Conservation (phyloP, 192 early-diverging fungal genomes). For the Coemansia sp. region DNA sequence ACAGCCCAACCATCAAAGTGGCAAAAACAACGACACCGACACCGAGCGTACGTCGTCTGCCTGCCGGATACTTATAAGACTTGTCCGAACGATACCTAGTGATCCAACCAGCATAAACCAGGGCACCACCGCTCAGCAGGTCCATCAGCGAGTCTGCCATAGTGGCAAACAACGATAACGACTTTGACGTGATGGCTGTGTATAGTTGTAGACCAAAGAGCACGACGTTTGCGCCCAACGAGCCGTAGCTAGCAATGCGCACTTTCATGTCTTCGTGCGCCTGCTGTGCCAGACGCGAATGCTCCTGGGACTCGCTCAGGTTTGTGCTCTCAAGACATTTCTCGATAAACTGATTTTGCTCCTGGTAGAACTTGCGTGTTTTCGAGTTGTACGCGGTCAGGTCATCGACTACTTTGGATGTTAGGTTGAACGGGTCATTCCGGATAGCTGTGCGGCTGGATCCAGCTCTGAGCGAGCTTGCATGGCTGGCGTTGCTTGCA, state of each 20-base stretch:
- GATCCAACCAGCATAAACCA: conserved; percentile 60
- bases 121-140: conserved; percentile 58
- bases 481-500: background rate
- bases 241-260: conserved; percentile 66
- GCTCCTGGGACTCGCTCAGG: conserved; percentile 6
- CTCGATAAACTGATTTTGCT: conserved; percentile 82
- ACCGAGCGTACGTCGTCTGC: conserved; percentile 67
- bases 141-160: conserved; percentile 80
- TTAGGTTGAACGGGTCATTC: conserved; percentile 21
- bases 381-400: conserved; percentile 11
- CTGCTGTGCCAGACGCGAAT: background rate
- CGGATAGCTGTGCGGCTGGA: background rate
- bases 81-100: conserved; percentile 58
- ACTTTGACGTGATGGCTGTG: conserved; percentile 66
- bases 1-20: conserved; percentile 65
- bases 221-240: conserved; percentile 61
- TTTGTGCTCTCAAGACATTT: conserved; percentile 57
- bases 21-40: conserved; percentile 72
- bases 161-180: conserved; percentile 69
- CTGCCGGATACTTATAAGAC: conserved; percentile 66
- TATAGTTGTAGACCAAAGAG: conserved; percentile 63
- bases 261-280: conserved; percentile 31
- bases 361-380: conserved; percentile 71
- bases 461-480: background rate
- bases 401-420: conserved; percentile 13